Base-by-base conservation (phyloP, 2,329 filamentous ascomycete genomes). In the Chalara sp. region DNA sequence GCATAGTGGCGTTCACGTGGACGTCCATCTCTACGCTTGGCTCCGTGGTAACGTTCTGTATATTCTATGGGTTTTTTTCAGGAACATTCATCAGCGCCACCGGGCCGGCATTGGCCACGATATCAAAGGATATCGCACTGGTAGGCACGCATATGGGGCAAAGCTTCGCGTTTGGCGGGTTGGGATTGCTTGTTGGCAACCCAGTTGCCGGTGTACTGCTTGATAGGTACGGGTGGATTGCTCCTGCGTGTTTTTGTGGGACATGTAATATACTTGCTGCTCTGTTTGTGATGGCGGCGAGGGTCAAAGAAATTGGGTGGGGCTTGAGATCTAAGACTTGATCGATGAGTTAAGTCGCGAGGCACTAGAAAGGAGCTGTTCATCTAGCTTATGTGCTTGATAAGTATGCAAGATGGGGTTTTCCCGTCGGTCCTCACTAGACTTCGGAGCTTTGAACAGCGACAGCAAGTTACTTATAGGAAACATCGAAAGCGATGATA, bases 61-160 rank as follows among this genome's bases (percentile, higher is more conserved):
- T 77, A 13, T 66, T 86, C 11, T 89, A 85, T 56, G 86, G 85
- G n/a, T 86, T 88, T 62, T 75, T 76, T 33, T 81, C 79, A 0
- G 86, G 85, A 8, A 78, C 78, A 1, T 84, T 83, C 57, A 77
- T 86, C 5, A 53, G 50, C 7, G 48, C 59, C 11, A 41, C 46
- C 30, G 54, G 47, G 5, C 54, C 57, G 4, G 47, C 51, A 5
- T 10, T 61, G 3, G 52, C 50, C 1, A 53, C 47, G 7, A 12
- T 61, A 8, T 57, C 55, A 2, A 54, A 53, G 7, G 57, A 60
- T 31, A 33, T 58, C 43, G 77, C 77, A 0, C 67, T 89, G 6
- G 71, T 74, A 0, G 81, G 85, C 0, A 76, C 83, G 0, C 70
- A 85, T 21, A 71, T 89, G 51, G 57, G 58, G 0, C 61, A 61